These are phyloP conservation scores for Prunus mume DNA, from an alignment of 306 rosid species.

Conservation along the genomic window DNA sequence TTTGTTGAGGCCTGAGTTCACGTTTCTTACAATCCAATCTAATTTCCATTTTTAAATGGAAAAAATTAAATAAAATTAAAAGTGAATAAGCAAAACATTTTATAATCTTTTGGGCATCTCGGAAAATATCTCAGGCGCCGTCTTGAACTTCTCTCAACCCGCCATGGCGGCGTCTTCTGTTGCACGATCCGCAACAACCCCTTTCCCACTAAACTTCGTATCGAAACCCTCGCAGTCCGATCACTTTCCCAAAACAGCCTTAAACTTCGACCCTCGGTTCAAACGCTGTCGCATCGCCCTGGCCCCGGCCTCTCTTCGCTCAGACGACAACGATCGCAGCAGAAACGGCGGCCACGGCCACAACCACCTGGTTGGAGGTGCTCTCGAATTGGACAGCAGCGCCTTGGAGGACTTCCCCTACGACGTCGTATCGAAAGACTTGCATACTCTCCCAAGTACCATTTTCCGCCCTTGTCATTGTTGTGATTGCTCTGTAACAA, in stretches of 20 bases:
- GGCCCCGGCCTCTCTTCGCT: constrained; percentile 30
- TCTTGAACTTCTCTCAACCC: not conserved
- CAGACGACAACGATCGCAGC: constrained; percentile 19
- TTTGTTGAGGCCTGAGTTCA: too few species aligned
- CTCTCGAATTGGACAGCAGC: constrained; percentile 36
- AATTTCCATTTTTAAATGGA: too few species aligned
- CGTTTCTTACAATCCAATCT: too few species aligned
- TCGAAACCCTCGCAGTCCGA: constrained; percentile 9
- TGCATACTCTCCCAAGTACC: constrained; percentile 58
- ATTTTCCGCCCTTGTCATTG: not conserved
- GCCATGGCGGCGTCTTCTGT: constrained; percentile 31
- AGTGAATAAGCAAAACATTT: not conserved
- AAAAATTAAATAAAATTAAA: not conserved
- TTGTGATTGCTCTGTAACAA: not conserved
- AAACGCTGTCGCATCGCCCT: constrained; percentile 34
- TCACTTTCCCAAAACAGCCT: not conserved
- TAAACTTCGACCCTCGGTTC: constrained; percentile 9
- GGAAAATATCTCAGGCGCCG: not conserved
- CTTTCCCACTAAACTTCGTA: not conserved
- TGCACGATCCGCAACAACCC: constrained; percentile 20
- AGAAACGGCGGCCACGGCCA: not conserved
- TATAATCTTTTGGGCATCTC: not conserved
- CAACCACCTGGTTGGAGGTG: constrained; percentile 11
- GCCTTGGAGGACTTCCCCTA: constrained; percentile 14
- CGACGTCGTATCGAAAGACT: constrained; percentile 52